Conservation (phyloP, 2,329 filamentous ascomycete species). For the Arachnomyces sp. region DNA sequence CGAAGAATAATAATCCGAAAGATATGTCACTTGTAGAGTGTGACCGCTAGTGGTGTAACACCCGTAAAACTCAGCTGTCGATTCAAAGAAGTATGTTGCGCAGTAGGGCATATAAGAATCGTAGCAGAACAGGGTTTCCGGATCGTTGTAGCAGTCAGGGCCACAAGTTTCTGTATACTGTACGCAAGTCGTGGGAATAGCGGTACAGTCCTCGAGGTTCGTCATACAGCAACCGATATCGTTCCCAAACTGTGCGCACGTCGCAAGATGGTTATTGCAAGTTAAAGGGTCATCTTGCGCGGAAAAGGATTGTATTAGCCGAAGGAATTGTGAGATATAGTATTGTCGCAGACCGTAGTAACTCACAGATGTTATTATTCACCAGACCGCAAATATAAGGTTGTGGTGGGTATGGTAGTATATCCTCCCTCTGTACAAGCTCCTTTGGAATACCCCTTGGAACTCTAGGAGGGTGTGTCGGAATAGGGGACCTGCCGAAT, state of each 20-base stretch:
- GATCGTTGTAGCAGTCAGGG: constrained; percentile 5
- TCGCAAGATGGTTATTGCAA: constrained; percentile 12
- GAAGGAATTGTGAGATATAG: too few species aligned
- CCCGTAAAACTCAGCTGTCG: constrained; percentile 8
- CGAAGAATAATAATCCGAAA: constrained; percentile 13
- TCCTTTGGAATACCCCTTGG: constrained; percentile 10
- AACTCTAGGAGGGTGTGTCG: constrained; percentile 11
- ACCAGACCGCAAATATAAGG: constrained; percentile 15
- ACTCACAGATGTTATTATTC: constrained; percentile 13
- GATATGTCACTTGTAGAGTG: constrained; percentile 8
- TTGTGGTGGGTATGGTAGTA: constrained; percentile 10
- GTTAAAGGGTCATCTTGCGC: constrained; percentile 11
- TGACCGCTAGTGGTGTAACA: constrained; percentile 10
- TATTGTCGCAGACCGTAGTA: too few species aligned
- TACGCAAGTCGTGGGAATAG: constrained; percentile 11
- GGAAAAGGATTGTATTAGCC: too few species aligned
- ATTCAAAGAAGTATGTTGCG: constrained; percentile 12
- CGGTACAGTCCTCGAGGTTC: constrained; percentile 11
- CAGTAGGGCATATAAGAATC: constrained; percentile 12
- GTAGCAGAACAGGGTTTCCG: constrained; percentile 7
- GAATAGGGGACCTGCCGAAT: constrained; percentile 11
- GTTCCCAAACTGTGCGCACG: constrained; percentile 11
- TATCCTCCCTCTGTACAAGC: constrained; percentile 4
- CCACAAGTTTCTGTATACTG: constrained; percentile 10
- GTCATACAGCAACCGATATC: constrained; percentile 14